phyloP scores from a whole-genome alignment of 257 asterid genomes.

The Solanum peruvianum region DNA sequence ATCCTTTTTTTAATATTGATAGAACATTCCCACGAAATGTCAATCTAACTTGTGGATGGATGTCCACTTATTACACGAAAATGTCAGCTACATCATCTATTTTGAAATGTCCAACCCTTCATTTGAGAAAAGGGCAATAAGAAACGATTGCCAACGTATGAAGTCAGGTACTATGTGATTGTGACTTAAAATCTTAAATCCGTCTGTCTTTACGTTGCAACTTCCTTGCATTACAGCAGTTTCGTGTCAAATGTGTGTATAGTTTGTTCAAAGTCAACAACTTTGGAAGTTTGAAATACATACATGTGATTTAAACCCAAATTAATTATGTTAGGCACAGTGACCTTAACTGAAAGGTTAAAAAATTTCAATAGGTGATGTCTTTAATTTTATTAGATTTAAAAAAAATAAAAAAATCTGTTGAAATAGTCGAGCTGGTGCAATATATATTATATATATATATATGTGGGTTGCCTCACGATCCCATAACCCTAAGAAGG shows the following conservation, averaged over 20 bases:
- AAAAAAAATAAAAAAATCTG: too few relatives aligned
- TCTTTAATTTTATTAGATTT: not conserved
- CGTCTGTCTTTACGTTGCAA: not conserved
- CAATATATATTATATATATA: not conserved
- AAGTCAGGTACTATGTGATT: not conserved
- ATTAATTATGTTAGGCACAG: not conserved
- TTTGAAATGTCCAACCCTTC: not conserved
- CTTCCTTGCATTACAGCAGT: not conserved
- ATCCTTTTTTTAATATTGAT: not conserved
- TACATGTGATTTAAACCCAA: not conserved
- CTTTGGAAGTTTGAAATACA: not conserved
- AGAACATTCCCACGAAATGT: not conserved
- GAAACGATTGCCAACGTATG: not conserved
- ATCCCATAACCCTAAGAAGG: not conserved
- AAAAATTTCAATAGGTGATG: not conserved
- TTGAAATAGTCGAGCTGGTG: not conserved
- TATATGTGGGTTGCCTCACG: too few relatives aligned
- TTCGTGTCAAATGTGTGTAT: not conserved
- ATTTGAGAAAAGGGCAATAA: not conserved
- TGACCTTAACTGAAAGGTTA: not conserved
- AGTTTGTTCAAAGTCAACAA: not conserved
- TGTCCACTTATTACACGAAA: not conserved
- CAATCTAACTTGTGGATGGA: not conserved
- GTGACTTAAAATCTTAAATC: not conserved
- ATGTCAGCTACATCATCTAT: not conserved